Conservation (phyloP, 352 stramenopile genomes). For the Phytopythium ostracodes region DNA sequence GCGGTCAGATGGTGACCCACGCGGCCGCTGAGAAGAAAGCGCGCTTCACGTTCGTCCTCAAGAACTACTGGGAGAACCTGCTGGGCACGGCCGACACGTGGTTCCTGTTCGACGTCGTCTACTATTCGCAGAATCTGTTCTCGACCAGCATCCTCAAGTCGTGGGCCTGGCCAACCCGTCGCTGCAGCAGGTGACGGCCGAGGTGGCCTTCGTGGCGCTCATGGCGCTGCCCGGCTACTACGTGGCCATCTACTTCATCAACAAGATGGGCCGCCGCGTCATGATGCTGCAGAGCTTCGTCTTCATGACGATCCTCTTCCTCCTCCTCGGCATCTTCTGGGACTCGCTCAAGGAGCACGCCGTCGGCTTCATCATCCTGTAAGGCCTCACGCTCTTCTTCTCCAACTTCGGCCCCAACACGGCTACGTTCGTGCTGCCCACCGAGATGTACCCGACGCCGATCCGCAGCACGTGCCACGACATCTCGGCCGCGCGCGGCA, state of each 20-base stretch:
- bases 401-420: slow-evolving; percentile 69
- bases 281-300: slow-evolving; percentile 52
- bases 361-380: slow-evolving; percentile 45
- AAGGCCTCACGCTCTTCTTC: slow-evolving; percentile 45
- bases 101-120: slow-evolving; percentile 55
- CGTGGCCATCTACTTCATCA: slow-evolving; percentile 55
- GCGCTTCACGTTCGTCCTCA: slow-evolving; percentile 27
- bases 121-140: slow-evolving; percentile 57
- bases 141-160: slow-evolving; percentile 38
- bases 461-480: slow-evolving; percentile 68
- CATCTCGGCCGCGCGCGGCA: slow-evolving; percentile 84
- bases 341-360: slow-evolving; percentile 21
- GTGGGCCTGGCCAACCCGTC: slow-evolving; percentile 28
- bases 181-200: slow-evolving; percentile 28
- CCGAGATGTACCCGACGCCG: slow-evolving; percentile 83
- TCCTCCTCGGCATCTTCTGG: slow-evolving; percentile 22
- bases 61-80: slow-evolving; percentile 28
- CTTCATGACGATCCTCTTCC: slow-evolving; percentile 38
- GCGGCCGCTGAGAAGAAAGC: neutral
- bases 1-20: slow-evolving; percentile 5
- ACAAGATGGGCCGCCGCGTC: slow-evolving; percentile 39
- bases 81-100: slow-evolving; percentile 25
- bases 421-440: slow-evolving; percentile 88
- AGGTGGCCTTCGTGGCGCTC: slow-evolving; percentile 33
- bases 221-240: slow-evolving; percentile 62